Evolutionary conservation across 495 filamentous ascomycete species (phyloP).

Genomic region (Trichocladium uniseriatum): DNA sequence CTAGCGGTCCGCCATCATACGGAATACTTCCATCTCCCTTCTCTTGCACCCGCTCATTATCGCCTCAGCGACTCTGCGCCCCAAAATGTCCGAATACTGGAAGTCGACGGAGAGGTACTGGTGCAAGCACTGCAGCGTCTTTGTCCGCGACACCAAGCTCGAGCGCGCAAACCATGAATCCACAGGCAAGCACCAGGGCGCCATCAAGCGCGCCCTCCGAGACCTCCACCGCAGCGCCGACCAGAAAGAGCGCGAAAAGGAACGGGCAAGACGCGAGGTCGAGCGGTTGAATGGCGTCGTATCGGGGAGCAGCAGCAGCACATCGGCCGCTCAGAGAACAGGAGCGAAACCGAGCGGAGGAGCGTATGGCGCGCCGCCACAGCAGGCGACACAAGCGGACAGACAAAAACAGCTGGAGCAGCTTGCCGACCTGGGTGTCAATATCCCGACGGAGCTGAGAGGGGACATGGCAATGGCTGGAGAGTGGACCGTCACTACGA

Average conservation of each 20-base stretch:
- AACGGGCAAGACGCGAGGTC: slow-evolving; percentile 76
- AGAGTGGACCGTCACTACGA: slow-evolving; percentile 71
- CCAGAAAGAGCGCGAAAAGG: slow-evolving; percentile 63
- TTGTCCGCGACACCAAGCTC: slow-evolving; percentile 84
- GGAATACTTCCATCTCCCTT: no score
- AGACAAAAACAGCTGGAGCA: slow-evolving; percentile 78
- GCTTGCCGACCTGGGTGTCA: slow-evolving; percentile 77
- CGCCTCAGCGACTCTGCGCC: no score
- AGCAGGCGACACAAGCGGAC: slow-evolving; percentile 51
- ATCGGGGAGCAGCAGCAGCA: slow-evolving; percentile 28
- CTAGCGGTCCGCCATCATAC: no score
- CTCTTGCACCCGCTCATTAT: no score
- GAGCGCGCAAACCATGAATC: slow-evolving; percentile 86
- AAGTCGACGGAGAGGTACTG: slow-evolving; percentile 95
- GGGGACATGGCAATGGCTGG: slow-evolving; percentile 79
- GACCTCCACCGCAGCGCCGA: slow-evolving; percentile 79
- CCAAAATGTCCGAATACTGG: slow-evolving; percentile 93
- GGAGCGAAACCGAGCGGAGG: slow-evolving; percentile 6
- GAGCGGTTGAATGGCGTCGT: slow-evolving; percentile 76
- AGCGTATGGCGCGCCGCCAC: slow-evolving; percentile 10
- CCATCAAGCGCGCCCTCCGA: slow-evolving; percentile 80
- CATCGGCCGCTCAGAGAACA: slow-evolving; percentile 1
- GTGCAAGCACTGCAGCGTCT: slow-evolving; percentile 95
- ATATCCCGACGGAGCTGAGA: slow-evolving; percentile 70
- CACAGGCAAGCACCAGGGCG: slow-evolving; percentile 77